Base-by-base conservation (phyloP, 768 basidiomycete species). In the Calocybe indica region DNA sequence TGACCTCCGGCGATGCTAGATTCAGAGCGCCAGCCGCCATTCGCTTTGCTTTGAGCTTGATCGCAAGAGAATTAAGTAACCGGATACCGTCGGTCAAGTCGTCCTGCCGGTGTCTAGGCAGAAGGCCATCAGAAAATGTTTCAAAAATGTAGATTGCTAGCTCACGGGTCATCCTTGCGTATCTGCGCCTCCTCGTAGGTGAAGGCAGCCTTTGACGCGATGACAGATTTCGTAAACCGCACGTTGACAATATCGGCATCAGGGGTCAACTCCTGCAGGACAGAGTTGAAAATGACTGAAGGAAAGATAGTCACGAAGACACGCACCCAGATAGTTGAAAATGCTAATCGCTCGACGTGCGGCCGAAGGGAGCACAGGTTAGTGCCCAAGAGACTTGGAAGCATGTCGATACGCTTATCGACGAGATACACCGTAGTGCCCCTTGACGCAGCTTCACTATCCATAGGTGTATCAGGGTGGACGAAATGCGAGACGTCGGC, bases 401-500 rank as follows among this genome's bases (percentile, higher is more conserved):
- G 73, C 96, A 99, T 99, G 70, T 98, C 96, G 43, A 99, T 92
- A 32, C 95, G 89, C 65, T 94, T 95, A 72, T 99, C 95, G 5
- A 98, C 95, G 1, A 99, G 80, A 62, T 98, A 99, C 1, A 99
- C 95, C 0, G 95, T 98, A 5, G 95, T 97, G 5, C 95, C 95
- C 51, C 95, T 75, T 12, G 92, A 79, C n/a, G 93, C 90, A 14
- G 95, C 95, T 63, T 99, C 95, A 38, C 71, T 83, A 55, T 99
- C 95, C 92, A 99, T 98, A 0, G 94, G 82, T 37, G 88, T 99
- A 57, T 94, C 91, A 1, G 93, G 74, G 45, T 78, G 82, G 1
- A 99, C 95, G 55, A 99, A 99, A 63, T 97, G 83, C 5, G 95
- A 96, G 2, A 99, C 95, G 60, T 99, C 96, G 48, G 95, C 95